These are phyloP conservation scores for Canavalia ensiformis DNA, from an alignment of 306 rosid genomes.

Conservation along the genomic window DNA sequence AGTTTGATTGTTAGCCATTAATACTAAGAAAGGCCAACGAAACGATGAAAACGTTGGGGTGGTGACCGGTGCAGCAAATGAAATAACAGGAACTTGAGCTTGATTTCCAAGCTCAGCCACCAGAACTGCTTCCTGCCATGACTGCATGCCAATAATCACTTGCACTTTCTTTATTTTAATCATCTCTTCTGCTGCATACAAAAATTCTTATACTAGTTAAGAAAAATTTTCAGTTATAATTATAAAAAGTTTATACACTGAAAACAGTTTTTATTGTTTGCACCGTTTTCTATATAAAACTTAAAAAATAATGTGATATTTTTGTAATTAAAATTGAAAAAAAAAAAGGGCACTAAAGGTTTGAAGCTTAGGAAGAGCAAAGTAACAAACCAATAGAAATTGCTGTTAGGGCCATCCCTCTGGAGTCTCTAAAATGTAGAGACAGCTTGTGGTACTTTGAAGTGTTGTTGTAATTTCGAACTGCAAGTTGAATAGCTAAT, in stretches of 20 bases:
- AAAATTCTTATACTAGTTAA: not conserved
- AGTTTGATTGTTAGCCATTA: constrained; percentile 41
- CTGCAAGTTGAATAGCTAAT: constrained; percentile 45
- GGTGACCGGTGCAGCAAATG: constrained; percentile 52
- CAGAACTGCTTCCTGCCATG: constrained; percentile 56
- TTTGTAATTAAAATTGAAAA: too few species aligned
- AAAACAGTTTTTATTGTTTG: too few species aligned
- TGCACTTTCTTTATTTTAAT: constrained; percentile 43
- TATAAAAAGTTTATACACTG: too few species aligned
- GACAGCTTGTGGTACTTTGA: constrained; percentile 35
- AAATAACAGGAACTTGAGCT: constrained; percentile 55
- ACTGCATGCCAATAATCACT: constrained; percentile 55
- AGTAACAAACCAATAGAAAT: constrained; percentile 28
- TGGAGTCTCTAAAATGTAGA: constrained; percentile 12
- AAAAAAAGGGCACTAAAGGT: not conserved
- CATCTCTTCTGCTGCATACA: constrained; percentile 51
- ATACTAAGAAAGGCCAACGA: constrained; percentile 54
- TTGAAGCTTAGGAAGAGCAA: too few species aligned
- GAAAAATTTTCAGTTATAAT: too few species aligned
- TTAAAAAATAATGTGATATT: not conserved
- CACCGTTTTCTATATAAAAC: too few species aligned
- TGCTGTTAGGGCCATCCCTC: not conserved
- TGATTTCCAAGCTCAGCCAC: constrained; percentile 55
- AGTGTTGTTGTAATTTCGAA: constrained; percentile 18
- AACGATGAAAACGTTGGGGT: constrained; percentile 28